These are phyloP conservation scores for Linanthus parryae DNA, from an alignment of 148 eudicot genomes.

Conservation along the genomic window DNA sequence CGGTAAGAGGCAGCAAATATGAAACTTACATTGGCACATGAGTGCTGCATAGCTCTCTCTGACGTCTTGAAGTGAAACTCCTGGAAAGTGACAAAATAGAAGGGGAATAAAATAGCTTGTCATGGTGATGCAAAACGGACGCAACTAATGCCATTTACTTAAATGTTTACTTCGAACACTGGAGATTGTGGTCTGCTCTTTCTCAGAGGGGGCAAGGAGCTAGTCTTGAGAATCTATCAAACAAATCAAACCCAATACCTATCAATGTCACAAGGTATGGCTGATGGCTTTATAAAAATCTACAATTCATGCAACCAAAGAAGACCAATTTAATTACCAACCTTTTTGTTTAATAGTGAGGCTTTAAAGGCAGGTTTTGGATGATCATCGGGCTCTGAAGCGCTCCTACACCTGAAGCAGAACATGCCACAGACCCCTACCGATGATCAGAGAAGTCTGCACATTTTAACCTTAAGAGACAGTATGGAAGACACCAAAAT, in stretches of 20 bases:
- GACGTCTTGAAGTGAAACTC: no score
- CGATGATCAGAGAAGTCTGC: background rate
- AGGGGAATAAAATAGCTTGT: no score
- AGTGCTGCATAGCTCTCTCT: no score
- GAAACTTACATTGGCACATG: no score
- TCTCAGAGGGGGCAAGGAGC: constrained; percentile 23
- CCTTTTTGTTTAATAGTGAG: constrained; percentile 42
- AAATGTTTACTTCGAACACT: constrained; percentile 34
- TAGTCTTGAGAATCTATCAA: constrained; percentile 39
- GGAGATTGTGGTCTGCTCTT: constrained; percentile 32
- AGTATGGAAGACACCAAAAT: background rate
- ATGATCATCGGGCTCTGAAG: constrained; percentile 23
- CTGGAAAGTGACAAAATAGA: no score
- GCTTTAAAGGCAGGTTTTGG: constrained; percentile 31
- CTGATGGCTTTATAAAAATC: constrained; percentile 1
- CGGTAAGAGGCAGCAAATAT: background rate
- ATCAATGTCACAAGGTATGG: background rate
- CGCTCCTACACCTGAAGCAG: constrained; percentile 47
- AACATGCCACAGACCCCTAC: no score
- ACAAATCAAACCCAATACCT: constrained; percentile 7
- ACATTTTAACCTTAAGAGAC: background rate
- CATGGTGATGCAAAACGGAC: no score
- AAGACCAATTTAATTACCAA: constrained; percentile 21
- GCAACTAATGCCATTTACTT: no score
- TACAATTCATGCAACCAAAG: background rate